Evolutionary conservation across 345 rosid species (phyloP).

Genomic region (Eucalyptus cloeziana): DNA sequence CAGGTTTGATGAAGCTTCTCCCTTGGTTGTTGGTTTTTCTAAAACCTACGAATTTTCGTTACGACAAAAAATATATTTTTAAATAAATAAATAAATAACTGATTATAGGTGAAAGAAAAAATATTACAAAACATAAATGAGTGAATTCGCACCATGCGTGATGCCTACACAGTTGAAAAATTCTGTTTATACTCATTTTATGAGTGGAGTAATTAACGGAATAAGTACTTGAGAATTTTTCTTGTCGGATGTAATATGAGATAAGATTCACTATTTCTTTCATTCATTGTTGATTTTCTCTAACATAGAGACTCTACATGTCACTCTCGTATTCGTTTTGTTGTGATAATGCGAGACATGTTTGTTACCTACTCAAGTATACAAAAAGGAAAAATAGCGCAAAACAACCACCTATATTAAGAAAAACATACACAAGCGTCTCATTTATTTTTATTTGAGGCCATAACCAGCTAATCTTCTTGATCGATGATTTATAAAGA

Average conservation of each 20-base stretch:
- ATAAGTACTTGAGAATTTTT: background rate
- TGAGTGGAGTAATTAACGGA: background rate
- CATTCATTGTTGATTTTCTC: background rate
- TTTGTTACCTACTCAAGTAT: background rate
- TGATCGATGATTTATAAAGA: background rate
- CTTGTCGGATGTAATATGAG: background rate
- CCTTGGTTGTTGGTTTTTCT: background rate
- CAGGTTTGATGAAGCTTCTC: conserved; percentile 1
- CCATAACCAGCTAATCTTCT: background rate
- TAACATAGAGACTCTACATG: background rate
- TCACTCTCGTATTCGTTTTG: background rate
- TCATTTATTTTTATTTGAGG: background rate
- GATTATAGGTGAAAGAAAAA: too few species aligned
- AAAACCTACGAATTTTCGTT: background rate
- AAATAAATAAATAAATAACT: background rate
- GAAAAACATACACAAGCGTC: background rate
- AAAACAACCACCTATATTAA: background rate
- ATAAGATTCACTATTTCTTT: background rate
- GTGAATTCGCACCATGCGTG: background rate
- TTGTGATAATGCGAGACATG: background rate
- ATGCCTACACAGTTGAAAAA: background rate
- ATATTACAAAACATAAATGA: background rate
- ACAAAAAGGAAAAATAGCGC: background rate
- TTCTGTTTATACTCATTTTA: background rate
- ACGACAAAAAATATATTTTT: background rate